A percentile compares a stretch with the other conserved stretches of the same genome.
Evolutionary conservation across 306 rosid genomes (phyloP).

Genomic region (Fagus sylvatica): DNA sequence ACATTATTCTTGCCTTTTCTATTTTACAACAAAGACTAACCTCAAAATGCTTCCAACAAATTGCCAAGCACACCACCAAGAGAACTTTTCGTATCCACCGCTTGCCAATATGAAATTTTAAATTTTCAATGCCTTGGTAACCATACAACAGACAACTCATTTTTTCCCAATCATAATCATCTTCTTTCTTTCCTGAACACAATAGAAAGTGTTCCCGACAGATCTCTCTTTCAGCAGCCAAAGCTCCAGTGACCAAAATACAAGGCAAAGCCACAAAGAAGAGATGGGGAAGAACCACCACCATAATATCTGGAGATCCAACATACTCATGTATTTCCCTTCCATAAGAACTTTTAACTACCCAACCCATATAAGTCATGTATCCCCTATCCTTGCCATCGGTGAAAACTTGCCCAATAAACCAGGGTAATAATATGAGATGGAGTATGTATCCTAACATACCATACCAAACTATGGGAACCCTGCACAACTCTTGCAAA

Average conservation of each 20-base stretch:
- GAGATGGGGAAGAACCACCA: slow-evolving; percentile 86
- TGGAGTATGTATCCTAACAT: slow-evolving; percentile 69
- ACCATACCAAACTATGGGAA: slow-evolving; percentile 65
- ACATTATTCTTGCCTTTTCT: too few relatives aligned
- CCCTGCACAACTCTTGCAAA: slow-evolving; percentile 71
- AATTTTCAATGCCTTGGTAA: slow-evolving; percentile 26
- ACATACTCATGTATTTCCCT: slow-evolving; percentile 52
- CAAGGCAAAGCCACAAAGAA: slow-evolving; percentile 74
- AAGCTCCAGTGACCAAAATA: slow-evolving; percentile 47
- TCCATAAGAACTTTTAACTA: slow-evolving; percentile 45
- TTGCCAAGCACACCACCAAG: slow-evolving; percentile 56
- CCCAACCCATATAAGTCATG: slow-evolving; percentile 97
- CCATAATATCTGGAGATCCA: slow-evolving; percentile 85
- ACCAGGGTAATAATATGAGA: slow-evolving; percentile 79
- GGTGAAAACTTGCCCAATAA: slow-evolving; percentile 66
- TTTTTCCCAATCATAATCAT: slow-evolving; percentile 46
- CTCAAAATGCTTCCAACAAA: slow-evolving; percentile 81
- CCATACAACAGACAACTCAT: slow-evolving; percentile 30
- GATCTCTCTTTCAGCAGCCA: slow-evolving; percentile 66
- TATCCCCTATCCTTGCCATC: slow-evolving; percentile 56
- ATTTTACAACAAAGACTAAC: slow-evolving; percentile 38
- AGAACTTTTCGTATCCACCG: slow-evolving; percentile 64
- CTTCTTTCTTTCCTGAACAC: slow-evolving; percentile 71
- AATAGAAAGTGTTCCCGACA: slow-evolving; percentile 48
- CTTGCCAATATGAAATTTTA: slow-evolving; percentile 34